phyloP scores from a whole-genome alignment of 192 early-diverging fungal species.

The Coemansia sp. region DNA sequence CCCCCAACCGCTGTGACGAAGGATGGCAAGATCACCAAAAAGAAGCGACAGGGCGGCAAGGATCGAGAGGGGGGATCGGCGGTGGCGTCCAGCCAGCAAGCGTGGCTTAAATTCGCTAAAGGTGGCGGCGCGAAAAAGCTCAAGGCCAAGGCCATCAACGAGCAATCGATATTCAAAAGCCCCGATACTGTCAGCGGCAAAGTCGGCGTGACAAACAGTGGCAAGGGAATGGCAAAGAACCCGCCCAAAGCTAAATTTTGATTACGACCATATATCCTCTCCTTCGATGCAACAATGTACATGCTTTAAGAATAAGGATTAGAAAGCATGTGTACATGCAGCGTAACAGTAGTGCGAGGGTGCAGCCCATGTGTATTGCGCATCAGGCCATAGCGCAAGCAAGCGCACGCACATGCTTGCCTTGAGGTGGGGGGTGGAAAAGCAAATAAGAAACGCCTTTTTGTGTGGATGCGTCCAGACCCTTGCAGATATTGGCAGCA shows the following conservation, averaged over 20 bases:
- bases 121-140: slow-evolving; percentile 36
- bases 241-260: slow-evolving; percentile 9
- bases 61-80: slow-evolving; percentile 1
- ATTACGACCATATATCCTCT: not conserved
- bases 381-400: slow-evolving; percentile 8
- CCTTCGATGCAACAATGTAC: not conserved
- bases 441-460: not conserved
- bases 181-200: slow-evolving; percentile 43
- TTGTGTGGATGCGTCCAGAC: not conserved
- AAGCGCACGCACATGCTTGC: not conserved
- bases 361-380: not conserved
- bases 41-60: slow-evolving; percentile 11
- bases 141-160: slow-evolving; percentile 53
- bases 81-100: slow-evolving; percentile 35
- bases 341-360: not conserved
- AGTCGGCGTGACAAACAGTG: slow-evolving; percentile 51
- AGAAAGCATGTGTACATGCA: not conserved
- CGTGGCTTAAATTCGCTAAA: slow-evolving; percentile 53
- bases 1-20: not conserved
- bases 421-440: not conserved
- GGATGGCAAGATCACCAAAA: slow-evolving; percentile 20
- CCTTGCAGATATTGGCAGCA: not conserved
- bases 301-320: too few species aligned
- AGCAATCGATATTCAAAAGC: slow-evolving; percentile 53
- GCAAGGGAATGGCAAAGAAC: slow-evolving; percentile 46